A percentile compares a stretch with the other conserved stretches of the same genome.
phyloP scores from a whole-genome alignment of 202 grass and related monocot genomes.

The Dendrocalamus latiflorus region DNA sequence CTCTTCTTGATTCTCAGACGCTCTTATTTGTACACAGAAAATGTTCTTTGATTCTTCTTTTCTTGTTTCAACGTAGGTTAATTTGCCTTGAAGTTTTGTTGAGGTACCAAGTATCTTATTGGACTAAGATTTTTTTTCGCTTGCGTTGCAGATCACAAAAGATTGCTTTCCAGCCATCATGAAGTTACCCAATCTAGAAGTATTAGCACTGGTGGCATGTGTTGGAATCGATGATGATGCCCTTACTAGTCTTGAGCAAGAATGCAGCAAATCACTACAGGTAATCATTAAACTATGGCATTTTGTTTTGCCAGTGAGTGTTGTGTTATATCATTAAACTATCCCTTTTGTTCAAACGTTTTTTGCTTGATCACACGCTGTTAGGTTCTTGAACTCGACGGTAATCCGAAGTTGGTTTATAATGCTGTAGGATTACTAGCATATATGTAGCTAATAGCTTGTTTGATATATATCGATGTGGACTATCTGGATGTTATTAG shows the following conservation, averaged over 20 bases:
- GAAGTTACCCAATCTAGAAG: conserved; percentile 61
- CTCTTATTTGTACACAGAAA: neutral
- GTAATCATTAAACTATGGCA: conserved; percentile 15
- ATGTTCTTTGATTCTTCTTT: neutral
- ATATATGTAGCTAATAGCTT: neutral
- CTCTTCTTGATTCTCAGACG: conserved; percentile 13
- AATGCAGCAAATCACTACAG: conserved; percentile 63
- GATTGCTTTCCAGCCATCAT: conserved; percentile 53
- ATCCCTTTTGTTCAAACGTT: no score
- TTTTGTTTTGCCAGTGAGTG: neutral
- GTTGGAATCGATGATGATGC: conserved; percentile 61
- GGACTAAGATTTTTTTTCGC: neutral
- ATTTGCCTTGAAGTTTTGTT: neutral
- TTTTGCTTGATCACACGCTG: neutral
- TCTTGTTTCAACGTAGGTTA: neutral
- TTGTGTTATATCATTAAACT: neutral
- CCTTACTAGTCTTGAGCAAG: conserved; percentile 38
- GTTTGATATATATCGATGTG: neutral
- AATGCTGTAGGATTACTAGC: neutral
- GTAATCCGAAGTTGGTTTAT: neutral
- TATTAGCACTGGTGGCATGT: conserved; percentile 52
- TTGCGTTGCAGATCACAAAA: conserved; percentile 53
- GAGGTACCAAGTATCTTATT: neutral
- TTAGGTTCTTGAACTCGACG: neutral
- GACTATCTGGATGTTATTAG: neutral